A percentile compares a stretch with the other conserved stretches of the same genome.
Conservation (phyloP, 192 early-diverging fungal genomes). For the Radiomyces spectabilis region DNA sequence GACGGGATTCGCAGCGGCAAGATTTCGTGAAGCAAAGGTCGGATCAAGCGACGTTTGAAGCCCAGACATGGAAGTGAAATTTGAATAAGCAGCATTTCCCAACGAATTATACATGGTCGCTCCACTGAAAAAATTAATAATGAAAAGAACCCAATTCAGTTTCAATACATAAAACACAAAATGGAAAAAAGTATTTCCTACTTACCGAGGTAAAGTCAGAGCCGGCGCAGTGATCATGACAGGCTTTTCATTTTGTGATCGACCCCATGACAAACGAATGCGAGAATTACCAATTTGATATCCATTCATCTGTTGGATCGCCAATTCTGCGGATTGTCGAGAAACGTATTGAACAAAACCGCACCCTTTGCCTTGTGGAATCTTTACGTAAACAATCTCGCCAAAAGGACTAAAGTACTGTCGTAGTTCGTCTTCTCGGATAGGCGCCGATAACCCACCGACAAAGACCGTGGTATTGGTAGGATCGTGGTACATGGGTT, state of each 20-base stretch:
- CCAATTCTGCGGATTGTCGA: slow-evolving; percentile 77
- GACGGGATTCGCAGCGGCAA: no score
- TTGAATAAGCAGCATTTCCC: no score
- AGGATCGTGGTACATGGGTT: slow-evolving; percentile 60
- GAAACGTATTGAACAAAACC: slow-evolving; percentile 92
- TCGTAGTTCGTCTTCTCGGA: slow-evolving; percentile 83
- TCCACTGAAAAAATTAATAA: no score
- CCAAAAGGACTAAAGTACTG: slow-evolving; percentile 83
- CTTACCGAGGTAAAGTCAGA: not conserved
- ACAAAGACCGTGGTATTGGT: slow-evolving; percentile 97
- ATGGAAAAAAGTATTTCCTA: no score
- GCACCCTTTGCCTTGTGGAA: slow-evolving; percentile 91
- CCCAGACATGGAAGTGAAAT: no score
- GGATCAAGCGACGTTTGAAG: no score
- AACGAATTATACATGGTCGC: no score
- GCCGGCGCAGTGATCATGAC: not conserved
- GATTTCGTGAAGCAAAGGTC: no score
- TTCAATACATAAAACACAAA: no score
- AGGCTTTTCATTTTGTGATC: slow-evolving; percentile 40
- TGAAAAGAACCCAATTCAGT: no score
- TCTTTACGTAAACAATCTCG: slow-evolving; percentile 89
- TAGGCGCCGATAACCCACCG: slow-evolving; percentile 76
- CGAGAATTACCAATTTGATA: slow-evolving; percentile 66
- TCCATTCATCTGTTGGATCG: slow-evolving; percentile 87
- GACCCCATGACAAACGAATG: slow-evolving; percentile 50